Conservation (phyloP, 2,329 filamentous ascomycete species). For the Fusarium heterosporum region DNA sequence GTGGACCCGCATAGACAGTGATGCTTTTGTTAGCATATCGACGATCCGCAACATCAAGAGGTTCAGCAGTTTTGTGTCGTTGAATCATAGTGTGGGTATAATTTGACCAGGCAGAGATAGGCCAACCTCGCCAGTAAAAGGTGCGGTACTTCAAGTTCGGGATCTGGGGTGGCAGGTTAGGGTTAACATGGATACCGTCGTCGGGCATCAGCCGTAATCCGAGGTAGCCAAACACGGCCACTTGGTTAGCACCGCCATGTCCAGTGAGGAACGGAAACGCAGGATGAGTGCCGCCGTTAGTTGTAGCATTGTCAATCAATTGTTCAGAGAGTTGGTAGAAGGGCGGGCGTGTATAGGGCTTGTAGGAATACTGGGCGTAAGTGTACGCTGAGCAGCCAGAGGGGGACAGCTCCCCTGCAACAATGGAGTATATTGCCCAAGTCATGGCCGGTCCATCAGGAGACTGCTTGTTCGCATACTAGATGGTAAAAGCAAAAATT, state of each 20-base stretch:
- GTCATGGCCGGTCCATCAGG: conserved; percentile 5
- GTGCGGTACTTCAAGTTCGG: not conserved
- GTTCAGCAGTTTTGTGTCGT: not conserved
- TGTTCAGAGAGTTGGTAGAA: conserved; percentile 14
- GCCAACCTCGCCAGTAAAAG: conserved; percentile 8
- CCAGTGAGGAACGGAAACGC: conserved; percentile 7
- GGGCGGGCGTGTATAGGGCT: not conserved
- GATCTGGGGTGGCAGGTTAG: not conserved
- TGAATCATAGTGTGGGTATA: not conserved
- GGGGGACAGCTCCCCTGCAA: conserved; percentile 5
- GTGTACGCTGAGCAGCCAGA: conserved; percentile 8
- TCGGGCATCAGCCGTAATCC: not conserved
- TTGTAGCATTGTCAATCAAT: not conserved
- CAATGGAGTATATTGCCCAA: conserved; percentile 10
- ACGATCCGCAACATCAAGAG: conserved; percentile 3
- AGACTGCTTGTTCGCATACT: conserved; percentile 12
- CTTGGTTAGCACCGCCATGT: conserved; percentile 6
- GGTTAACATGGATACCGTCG: not conserved
- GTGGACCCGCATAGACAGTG: not conserved
- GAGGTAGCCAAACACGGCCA: conserved; percentile 1
- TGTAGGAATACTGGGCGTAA: conserved; percentile 7
- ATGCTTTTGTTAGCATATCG: not conserved
- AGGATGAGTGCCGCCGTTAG: not conserved
- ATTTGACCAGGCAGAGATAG: conserved; percentile 6
- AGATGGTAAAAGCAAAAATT: accelerated